A percentile compares a stretch with the other conserved stretches of the same genome.
These are phyloP conservation scores for Hypoxylon lenormandii DNA, from an alignment of 495 filamentous ascomycete species.

Conservation along the genomic window DNA sequence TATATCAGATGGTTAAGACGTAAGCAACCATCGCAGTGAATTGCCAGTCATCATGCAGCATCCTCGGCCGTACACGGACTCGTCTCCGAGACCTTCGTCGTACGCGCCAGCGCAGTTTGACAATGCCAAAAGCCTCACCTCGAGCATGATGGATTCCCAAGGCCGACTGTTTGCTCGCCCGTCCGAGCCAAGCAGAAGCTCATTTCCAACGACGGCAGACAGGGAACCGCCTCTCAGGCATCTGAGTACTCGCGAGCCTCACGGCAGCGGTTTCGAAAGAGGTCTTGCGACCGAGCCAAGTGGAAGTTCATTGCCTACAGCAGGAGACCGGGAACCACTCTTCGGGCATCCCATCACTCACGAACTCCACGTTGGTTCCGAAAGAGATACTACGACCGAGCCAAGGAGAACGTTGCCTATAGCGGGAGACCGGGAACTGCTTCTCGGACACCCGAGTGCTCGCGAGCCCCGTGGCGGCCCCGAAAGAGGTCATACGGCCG, in stretches of 20 bases:
- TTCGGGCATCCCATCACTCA: constrained; percentile 1
- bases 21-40: background rate
- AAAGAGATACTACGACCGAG: background rate
- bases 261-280: background rate
- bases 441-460: constrained; percentile 6
- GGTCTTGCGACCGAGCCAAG: background rate
- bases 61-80: constrained; percentile 1
- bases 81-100: background rate
- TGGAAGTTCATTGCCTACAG: too few species aligned
- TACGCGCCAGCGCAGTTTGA: constrained; percentile 4
- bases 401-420: too few species aligned
- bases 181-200: background rate
- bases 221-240: constrained; percentile 22
- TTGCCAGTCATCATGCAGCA: constrained; percentile 5
- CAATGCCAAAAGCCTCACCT: constrained; percentile 12
- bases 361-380: background rate
- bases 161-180: background rate
- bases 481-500: background rate
- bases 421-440: constrained; percentile 19
- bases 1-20: background rate
- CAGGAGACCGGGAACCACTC: constrained; percentile 28
- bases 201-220: constrained; percentile 7
- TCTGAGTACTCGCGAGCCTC: background rate
- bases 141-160: constrained; percentile 3
- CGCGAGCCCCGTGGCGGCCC: background rate